Evolutionary conservation across 2,329 filamentous ascomycete species (phyloP), one percentile per base, ranked within the genome.

Genomic region (Biscogniauxia mediterranea): DNA sequence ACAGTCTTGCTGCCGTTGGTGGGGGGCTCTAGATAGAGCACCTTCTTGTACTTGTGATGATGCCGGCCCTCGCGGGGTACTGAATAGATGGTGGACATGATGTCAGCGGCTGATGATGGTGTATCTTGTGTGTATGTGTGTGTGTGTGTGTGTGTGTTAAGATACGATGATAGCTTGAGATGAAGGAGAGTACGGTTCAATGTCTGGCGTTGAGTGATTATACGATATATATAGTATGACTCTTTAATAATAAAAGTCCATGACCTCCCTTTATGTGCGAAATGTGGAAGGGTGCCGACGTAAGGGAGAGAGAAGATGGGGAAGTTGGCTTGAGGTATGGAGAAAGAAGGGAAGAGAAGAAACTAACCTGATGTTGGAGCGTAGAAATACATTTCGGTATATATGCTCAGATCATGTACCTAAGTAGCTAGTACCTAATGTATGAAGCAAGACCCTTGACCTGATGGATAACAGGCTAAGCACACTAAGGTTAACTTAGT

Each of bases 11-110:
- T 69, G 55, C 76, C 76, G 56, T 74, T 70, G 58, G 63, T 70
- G 13, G 76, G 76, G 7, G 76, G 77, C 64, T 79, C 75, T 49
- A 80, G 70, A 68, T 80, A 79, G 61, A 78, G 68, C 20, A 74
- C 71, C 59, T 78, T 79, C 65, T 79, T 80, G 68, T 73, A 71
- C 57, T 73, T 73, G 62, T 71, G 38, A 11, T 46, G 68, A 56
- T 74, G 71, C 28, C 69, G 69, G 67, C 73, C 70, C 26, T 73
- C 71, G 63, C 72, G 70, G 28, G 73, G 73, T 54, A 70, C 70
- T 74, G 65, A 64, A 38, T 70, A 69, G 50, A 69, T 68, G 63
- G 66, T 68, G 52, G 67, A 69, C 73, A 75, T 74, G 56, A 58
- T 68, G 69, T 73, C 64, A 73, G 69, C 59, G 54, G 61, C 38